Evolutionary conservation across 345 rosid species (phyloP), one percentile per base, ranked within the genome.

Genomic region (Eucalyptus decipiens): DNA sequence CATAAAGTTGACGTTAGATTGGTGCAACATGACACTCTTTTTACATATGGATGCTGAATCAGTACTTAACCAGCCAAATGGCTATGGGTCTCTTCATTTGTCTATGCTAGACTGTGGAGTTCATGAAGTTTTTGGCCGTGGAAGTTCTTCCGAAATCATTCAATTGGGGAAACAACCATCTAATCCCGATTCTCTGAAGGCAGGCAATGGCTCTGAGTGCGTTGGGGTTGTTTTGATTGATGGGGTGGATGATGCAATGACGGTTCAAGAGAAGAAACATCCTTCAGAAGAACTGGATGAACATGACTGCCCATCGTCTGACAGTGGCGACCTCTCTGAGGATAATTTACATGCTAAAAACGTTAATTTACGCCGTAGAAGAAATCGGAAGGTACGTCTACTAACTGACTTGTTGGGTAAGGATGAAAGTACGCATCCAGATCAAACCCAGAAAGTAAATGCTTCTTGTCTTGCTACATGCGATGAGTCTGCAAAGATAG

Each of bases 351-450:
- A 50, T 85, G 93, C 91, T 90, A 90, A 88, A 67, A 89, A 90
- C n/a, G 87, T 91, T 86, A 91, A 95, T 88, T 87, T 88, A 90
- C 96, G 91, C 90, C 95, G 95, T 30, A 95, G 93, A 86, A 96
- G 93, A 95, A 60, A 93, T 86, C 94, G 94, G 69, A 98, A 96
- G 91, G 90, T 95, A 88, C 96, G 97, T 88, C 92, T 93, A 89
- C 92, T 98, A 54, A 94, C 95, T n/a, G 99, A 98, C 51, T 93
- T 98, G 92, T 87, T 97, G 92, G 89, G 93, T 90, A 90, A 91
- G 89, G 89, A 87, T 65, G 94, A 90, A 58, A 92, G 86, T 88
- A 91, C 91, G 86, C 89, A 88, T 88, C 81, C 37, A 37, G 89
- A 89, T 87, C 87, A 72, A 45, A 54, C 67, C 15, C 89, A 88